Base-by-base conservation (phyloP, 805 yeast species). In the Cyberlindnera xishuangbannaensis region DNA sequence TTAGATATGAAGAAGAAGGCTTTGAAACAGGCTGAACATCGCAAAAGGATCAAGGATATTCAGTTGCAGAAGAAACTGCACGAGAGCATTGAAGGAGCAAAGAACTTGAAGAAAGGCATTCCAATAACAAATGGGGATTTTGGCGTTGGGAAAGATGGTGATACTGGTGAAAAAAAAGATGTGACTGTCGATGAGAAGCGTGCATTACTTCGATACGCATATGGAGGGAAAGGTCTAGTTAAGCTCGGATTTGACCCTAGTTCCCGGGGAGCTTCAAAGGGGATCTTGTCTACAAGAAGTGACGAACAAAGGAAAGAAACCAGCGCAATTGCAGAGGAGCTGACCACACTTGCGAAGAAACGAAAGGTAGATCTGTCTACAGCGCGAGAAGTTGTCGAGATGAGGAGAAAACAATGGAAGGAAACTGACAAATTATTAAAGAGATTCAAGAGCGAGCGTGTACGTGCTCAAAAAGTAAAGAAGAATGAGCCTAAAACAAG, bases 231-330 rank as follows among this genome's bases (percentile, higher is more conserved):
- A 3, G 55, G 65, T 22, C 48, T 73, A 13, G 54, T 57, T 14
- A 53, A 56, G 12, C 51, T 73, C 26, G 81, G 80, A 2, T 73
- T 67, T 44, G 78, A 73, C 50, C 79, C 79, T 3, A 67, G 73
- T 12, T 34, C 48, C 7, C 43, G 38, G 18, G 28, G 56, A 25
- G 31, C 35, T 18, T 39, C 43, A 10, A 40, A 34, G 24, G 43
- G 45, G 11, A n/a, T 44, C 10, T 19, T 39, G 11, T 37, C 51
- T 10, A 5, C 13, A 18, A 30, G 41, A 13, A 44, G 31, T 4
- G 42, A 30, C 14, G 41, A 38, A 11, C 46, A 48, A 18, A 50
- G 51, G 25, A 38, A 39, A 5, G 41, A 43, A n/a, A 43, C 60
- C 1, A 34, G 56, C 12, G 33, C 35, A 6, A 30, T 37, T 6